Percentiles rank a stretch among this genome's conserved stretches.
Conservation (phyloP, 176 grass and related monocot species). For the Phoenix dactylifera region DNA sequence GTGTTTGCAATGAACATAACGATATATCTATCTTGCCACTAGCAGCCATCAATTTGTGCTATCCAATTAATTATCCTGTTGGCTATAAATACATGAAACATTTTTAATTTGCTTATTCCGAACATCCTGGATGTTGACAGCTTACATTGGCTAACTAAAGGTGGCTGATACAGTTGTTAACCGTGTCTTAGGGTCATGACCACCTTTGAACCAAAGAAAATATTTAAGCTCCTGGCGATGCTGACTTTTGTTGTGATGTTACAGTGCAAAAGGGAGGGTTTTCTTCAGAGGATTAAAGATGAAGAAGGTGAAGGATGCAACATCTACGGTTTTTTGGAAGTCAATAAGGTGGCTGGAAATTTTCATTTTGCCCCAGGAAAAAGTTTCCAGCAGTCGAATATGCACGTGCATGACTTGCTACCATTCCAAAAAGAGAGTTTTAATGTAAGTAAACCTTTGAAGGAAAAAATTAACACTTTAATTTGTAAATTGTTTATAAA, state of each 20-base stretch:
- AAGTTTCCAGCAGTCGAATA: slow-evolving; percentile 94
- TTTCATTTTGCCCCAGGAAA: slow-evolving; percentile 97
- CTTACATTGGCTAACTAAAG: no score
- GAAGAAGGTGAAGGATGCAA: slow-evolving; percentile 99
- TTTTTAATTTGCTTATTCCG: no score
- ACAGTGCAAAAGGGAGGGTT: slow-evolving; percentile 97
- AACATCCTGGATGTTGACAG: no score
- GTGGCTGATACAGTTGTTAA: no score
- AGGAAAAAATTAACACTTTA: slow-evolving; percentile 4
- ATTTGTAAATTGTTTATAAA: no score
- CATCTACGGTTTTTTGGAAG: slow-evolving; percentile 89
- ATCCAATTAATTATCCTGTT: no score
- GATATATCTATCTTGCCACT: no score
- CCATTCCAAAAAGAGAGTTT: slow-evolving; percentile 96
- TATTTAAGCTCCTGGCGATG: neutral
- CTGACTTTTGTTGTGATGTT: neutral
- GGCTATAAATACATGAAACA: no score
- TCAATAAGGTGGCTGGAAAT: slow-evolving; percentile 96
- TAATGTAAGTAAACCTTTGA: slow-evolving; percentile 74
- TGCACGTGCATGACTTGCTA: slow-evolving; percentile 94
- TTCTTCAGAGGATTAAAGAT: slow-evolving; percentile 93
- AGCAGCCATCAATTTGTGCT: no score
- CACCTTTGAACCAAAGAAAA: neutral
- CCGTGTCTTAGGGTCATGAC: no score
- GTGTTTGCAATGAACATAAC: no score